Percentiles rank a stretch among this genome's conserved stretches.
phyloP scores from a whole-genome alignment of 352 stramenopile species.

The Globisporangium nodosum region DNA sequence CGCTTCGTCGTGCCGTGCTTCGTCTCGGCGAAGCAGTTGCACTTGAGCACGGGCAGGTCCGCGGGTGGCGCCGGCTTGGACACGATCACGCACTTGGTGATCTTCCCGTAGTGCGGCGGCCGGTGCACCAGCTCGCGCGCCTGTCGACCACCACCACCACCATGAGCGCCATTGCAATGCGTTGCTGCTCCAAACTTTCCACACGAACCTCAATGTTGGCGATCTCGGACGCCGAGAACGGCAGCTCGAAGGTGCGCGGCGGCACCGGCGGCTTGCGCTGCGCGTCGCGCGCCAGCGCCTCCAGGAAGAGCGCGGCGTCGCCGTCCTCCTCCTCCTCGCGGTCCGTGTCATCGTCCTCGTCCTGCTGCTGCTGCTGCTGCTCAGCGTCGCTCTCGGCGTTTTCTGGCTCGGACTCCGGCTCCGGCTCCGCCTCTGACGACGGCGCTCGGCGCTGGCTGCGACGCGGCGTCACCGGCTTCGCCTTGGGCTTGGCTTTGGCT shows the following conservation, averaged over 20 bases:
- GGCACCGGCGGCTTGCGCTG: neutral
- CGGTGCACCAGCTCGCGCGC: constrained; percentile 42
- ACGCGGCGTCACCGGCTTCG: neutral
- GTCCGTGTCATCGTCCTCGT: neutral
- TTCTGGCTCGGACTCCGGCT: neutral
- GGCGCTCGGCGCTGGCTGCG: constrained; percentile 9
- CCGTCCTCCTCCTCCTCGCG: neutral
- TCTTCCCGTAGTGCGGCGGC: constrained; percentile 57
- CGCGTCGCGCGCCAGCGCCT: constrained; percentile 22
- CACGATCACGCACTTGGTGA: constrained; percentile 70
- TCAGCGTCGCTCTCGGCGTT: neutral
- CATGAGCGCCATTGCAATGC: neutral
- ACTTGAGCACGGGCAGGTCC: constrained; percentile 66
- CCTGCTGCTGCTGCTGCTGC: neutral
- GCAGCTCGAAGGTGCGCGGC: constrained; percentile 7
- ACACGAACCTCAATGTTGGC: constrained; percentile 7
- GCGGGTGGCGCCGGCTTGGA: constrained; percentile 49
- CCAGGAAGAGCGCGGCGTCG: constrained; percentile 25
- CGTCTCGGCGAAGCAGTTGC: constrained; percentile 57
- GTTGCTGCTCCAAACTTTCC: too few relatives aligned
- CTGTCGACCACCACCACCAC: constrained; percentile 5
- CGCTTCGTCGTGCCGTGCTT: constrained; percentile 37
- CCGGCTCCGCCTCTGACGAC: neutral
- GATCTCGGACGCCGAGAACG: constrained; percentile 11
- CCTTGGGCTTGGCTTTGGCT: neutral